Conservation (phyloP, 2,329 filamentous ascomycete genomes). For the Tolypocladium nubicola region DNA sequence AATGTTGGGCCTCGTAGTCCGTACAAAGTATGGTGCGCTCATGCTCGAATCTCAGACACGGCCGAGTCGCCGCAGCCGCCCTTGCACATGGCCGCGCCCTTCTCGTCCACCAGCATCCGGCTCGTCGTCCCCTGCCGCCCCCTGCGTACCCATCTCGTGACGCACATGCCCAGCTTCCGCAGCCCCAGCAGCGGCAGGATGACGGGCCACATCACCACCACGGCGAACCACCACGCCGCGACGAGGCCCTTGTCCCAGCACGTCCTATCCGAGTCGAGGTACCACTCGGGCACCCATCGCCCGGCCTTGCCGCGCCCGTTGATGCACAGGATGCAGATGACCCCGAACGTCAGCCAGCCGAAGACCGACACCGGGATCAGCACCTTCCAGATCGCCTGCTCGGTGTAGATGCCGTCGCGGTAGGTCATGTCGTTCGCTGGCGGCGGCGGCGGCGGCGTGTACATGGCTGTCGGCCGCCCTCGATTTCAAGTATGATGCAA, state of each 20-base stretch:
- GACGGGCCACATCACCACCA: constrained; percentile 32
- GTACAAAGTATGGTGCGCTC: not conserved
- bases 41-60: not conserved
- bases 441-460: not conserved
- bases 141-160: constrained; percentile 17
- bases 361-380: constrained; percentile 13
- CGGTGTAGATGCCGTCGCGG: not conserved
- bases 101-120: not conserved
- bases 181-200: constrained; percentile 60
- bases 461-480: not conserved
- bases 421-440: not conserved
- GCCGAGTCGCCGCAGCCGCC: not conserved
- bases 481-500: not conserved
- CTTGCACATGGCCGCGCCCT: not conserved
- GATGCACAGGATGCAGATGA: constrained; percentile 20
- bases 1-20: not conserved
- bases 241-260: constrained; percentile 11
- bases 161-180: constrained; percentile 62
- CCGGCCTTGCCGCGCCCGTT: constrained; percentile 17
- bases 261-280: constrained; percentile 14
- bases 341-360: constrained; percentile 20
- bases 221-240: constrained; percentile 16
- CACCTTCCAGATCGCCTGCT: constrained; percentile 7
- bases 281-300: constrained; percentile 23
- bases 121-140: constrained; percentile 37